Base-by-base conservation (phyloP, 1,284 basidiomycete genomes). In the Golubevia pallescens region DNA sequence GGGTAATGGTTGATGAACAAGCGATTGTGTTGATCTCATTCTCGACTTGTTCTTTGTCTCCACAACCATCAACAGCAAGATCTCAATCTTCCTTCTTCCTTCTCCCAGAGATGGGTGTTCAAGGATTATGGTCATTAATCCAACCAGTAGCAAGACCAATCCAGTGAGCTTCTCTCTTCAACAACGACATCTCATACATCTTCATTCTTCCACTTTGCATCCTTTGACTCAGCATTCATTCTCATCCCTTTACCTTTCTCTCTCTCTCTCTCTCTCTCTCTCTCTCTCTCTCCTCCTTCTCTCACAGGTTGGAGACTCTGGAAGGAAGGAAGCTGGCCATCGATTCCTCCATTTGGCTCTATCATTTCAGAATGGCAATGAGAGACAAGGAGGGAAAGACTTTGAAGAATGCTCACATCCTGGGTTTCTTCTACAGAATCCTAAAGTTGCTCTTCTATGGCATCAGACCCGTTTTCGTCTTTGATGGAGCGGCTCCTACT, bases 341-440 rank as follows among this genome's bases (percentile, higher is more conserved):
- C 72, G 97, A 99, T 87, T 97, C 95, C 2, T 97, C 94, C 72
- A 97, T 99, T 75, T 99, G 97, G 97, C 92, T 99, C 68, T 99
- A 99, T 67, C 84, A 86, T 65, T 85, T 86, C 57, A 78, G 53
- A 87, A 95, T 95, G 51, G 98, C 97, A 1, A 98, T 99, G 95
- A 91, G 97, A 28, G 95, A 97, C 87, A 96, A 94, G 82, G 94
- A 98, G 67, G 97, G 97, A 14, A 90, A 91, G 23, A 93, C 90
- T 8, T 87, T 99, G 52, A 90, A 92, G 66, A 98, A 98, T 80
- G 95, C 96, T 0, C 97, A 99, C 87, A 91, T 99, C 23, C 88
- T 99, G 58, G 96, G 96, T 21, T 98, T 99, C 86, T 68, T 85
- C 63, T 85, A 81, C 81, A 73, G 97, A 2, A 97, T 99, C 66